Conservation (phyloP, 306 rosid species). For the Malus sylvestris region DNA sequence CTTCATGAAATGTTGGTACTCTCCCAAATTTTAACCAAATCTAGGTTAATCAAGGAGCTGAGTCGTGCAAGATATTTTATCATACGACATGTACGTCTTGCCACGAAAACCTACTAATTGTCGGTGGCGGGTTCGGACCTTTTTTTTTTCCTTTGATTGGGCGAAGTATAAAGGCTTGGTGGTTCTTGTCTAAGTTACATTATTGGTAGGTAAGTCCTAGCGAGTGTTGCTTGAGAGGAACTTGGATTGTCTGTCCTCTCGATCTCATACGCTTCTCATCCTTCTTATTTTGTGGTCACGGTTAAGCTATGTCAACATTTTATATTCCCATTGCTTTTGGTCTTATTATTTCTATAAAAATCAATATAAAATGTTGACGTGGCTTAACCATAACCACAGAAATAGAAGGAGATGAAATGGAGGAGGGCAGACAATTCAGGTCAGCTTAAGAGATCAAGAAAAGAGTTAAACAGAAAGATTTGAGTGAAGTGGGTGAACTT, state of each 20-base stretch:
- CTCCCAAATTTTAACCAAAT: not conserved
- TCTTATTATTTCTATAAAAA: no score
- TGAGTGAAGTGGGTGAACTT: not conserved
- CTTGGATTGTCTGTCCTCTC: no score
- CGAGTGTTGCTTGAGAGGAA: not conserved
- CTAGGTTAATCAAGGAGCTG: not conserved
- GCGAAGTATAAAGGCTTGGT: not conserved
- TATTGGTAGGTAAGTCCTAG: not conserved
- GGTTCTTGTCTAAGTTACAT: not conserved
- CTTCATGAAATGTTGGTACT: not conserved
- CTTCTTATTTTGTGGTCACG: no score
- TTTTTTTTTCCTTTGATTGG: not conserved
- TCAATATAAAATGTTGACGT: no score
- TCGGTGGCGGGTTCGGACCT: not conserved
- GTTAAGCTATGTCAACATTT: no score
- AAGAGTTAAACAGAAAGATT: not conserved
- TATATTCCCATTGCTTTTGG: no score
- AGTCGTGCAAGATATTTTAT: not conserved
- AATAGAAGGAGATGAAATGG: no score
- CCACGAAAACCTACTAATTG: not conserved
- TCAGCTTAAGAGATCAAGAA: not conserved
- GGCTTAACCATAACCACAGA: no score
- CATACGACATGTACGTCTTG: not conserved
- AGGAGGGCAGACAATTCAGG: no score
- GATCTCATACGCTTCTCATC: no score